phyloP scores from a whole-genome alignment of 1,284 basidiomycete genomes.

The Amylostereum areolatum region DNA sequence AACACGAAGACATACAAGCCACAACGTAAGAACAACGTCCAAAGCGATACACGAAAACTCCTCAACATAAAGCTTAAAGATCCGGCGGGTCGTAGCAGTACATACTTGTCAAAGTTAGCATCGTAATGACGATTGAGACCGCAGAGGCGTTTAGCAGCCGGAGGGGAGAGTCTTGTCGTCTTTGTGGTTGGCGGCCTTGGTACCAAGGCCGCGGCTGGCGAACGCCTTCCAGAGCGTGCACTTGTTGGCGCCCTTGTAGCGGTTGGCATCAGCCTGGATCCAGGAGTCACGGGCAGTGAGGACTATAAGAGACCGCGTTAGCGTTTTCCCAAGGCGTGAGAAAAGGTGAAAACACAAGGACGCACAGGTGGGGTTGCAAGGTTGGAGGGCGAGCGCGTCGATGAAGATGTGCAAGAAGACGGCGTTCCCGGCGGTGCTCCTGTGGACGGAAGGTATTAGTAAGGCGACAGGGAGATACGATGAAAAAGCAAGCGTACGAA shows the following conservation, averaged over 20 bases:
- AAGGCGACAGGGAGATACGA: neutral
- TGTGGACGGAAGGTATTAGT: constrained; percentile 6
- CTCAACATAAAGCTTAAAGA: no score
- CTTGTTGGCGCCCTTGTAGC: constrained; percentile 40
- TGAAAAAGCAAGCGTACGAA: constrained; percentile 7
- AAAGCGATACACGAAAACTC: no score
- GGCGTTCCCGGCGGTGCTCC: constrained; percentile 37
- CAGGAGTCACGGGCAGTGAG: constrained; percentile 40
- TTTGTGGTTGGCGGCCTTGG: constrained; percentile 33
- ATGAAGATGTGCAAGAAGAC: constrained; percentile 44
- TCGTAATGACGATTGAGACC: no score
- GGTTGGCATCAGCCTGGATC: constrained; percentile 49
- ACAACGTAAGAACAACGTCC: no score
- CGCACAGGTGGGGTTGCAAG: constrained; percentile 46
- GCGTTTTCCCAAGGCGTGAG: neutral
- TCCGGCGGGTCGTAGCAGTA: no score
- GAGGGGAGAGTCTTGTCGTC: constrained; percentile 32
- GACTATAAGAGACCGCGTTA: constrained; percentile 9
- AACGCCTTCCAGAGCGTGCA: constrained; percentile 44
- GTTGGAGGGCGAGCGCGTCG: constrained; percentile 42
- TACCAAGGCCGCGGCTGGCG: constrained; percentile 44
- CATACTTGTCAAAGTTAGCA: no score
- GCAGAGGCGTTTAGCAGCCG: constrained; percentile 25
- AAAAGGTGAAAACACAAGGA: neutral
- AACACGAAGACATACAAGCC: no score